Evolutionary conservation across 2,329 filamentous ascomycete genomes (phyloP).

Genomic region (Fusarium scirpi): DNA sequence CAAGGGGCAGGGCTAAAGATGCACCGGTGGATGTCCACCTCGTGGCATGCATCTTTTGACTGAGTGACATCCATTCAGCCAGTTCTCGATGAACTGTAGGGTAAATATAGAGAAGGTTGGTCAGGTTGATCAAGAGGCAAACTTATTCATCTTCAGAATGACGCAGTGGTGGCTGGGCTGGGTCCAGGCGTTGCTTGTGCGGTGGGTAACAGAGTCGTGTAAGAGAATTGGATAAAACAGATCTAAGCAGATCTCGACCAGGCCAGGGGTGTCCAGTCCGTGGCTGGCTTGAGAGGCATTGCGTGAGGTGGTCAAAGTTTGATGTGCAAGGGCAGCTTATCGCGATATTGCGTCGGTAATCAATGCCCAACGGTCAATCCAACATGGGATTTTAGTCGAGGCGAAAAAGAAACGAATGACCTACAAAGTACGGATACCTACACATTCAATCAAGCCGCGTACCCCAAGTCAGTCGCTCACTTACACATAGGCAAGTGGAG

Average conservation of each 20-base stretch:
- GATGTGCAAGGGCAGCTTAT: slow-evolving; percentile 30
- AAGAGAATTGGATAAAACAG: slow-evolving; percentile 26
- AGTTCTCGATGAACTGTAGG: slow-evolving; percentile 24
- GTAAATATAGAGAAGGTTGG: slow-evolving; percentile 26
- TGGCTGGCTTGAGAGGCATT: neutral
- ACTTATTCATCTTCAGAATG: slow-evolving; percentile 9
- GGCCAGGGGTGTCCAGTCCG: slow-evolving; percentile 12
- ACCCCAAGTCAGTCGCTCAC: neutral
- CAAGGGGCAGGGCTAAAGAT: slow-evolving; percentile 45
- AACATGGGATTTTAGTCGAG: neutral
- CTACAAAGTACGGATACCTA: neutral
- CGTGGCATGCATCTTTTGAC: slow-evolving; percentile 37
- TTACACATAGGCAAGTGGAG: slow-evolving; percentile 28
- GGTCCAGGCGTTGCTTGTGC: neutral
- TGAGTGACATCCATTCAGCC: slow-evolving; percentile 11
- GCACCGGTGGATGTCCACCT: slow-evolving; percentile 43
- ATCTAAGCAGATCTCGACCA: slow-evolving; percentile 21
- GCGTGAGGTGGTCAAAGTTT: slow-evolving; percentile 28
- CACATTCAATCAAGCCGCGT: neutral
- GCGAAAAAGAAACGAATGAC: slow-evolving; percentile 1
- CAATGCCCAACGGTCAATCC: slow-evolving; percentile 14
- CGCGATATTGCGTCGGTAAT: slow-evolving; percentile 24
- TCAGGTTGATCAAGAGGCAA: slow-evolving; percentile 24
- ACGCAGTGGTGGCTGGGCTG: slow-evolving; percentile 19
- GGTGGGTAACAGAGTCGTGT: slow-evolving; percentile 24